Base-by-base conservation (phyloP, 495 filamentous ascomycete genomes). In the Oidiodendron maius region DNA sequence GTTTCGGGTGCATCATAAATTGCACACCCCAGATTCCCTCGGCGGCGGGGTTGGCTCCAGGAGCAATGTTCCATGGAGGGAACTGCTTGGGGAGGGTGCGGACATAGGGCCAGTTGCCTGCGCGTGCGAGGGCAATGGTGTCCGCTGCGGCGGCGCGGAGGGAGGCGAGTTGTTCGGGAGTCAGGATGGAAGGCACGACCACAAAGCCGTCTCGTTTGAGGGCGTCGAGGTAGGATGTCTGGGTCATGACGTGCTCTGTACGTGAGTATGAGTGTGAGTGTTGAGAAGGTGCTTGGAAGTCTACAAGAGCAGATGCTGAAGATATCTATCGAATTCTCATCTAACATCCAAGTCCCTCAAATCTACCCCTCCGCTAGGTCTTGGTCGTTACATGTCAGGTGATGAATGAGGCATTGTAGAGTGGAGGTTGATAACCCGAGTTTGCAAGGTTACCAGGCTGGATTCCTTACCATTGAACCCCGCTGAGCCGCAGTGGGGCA, bases 11-110 rank as follows among this genome's bases (percentile, higher is more conserved):
- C 46, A 93, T 65, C 1, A 93, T 77, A 64, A 89, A 86, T 71
- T 91, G 87, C 8, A 91, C 81, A 49, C 87, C 87, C 87, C 87
- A 93, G 65, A 93, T 89, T 17, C 85, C 86, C 48, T 70, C 72
- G 0, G 66, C 68, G 13, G 56, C 56, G 3, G 56, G 56, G 42
- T 73, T 67, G 0, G 70, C 67, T 0, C 71, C 71, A 0, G 68
- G 56, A 30, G 66, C 70, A 1, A 68, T 65, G 20, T 76, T 71
- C 86, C 87, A 91, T 6, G 87, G 87, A 1, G 87, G 87, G 71
- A 93, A 93, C 63, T 91, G 87, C 59, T 90, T 90, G 42, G 84
- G 85, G 16, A 90, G 78, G 3, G 84, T 89, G 58, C 87, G 82
- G 64, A 93, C 77, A 69, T 85, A 74, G 12, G 84, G 85, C 87